Evolutionary conservation across 1,139 yeast genomes (phyloP).

Genomic region (Protomyces lactucae-debilis): DNA sequence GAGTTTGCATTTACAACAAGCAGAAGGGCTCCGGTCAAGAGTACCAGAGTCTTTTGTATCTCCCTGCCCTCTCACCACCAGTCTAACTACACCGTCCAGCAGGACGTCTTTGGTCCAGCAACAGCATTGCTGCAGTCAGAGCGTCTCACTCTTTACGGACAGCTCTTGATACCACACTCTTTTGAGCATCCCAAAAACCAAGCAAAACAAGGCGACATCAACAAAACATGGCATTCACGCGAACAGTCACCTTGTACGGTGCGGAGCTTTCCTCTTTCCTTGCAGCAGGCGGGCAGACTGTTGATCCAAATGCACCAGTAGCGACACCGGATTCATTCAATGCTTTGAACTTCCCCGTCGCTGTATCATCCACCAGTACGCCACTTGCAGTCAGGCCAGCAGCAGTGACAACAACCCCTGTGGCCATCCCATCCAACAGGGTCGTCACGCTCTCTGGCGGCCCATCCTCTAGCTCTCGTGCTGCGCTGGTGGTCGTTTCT

Average conservation of each 20-base stretch:
- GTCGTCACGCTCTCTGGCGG: not conserved
- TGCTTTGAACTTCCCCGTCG: not conserved
- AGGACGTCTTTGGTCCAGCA: not conserved
- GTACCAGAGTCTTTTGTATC: not conserved
- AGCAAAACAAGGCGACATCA: not conserved
- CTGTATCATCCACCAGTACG: not conserved
- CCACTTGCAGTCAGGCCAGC: conserved; percentile 9
- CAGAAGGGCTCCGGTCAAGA: not conserved
- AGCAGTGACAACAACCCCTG: not conserved
- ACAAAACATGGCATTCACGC: conserved; percentile 5
- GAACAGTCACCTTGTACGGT: conserved; percentile 21
- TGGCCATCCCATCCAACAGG: not conserved
- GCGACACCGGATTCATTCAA: not conserved
- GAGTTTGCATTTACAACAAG: not conserved
- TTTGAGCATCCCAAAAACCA: not conserved
- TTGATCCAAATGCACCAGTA: conserved; percentile 9
- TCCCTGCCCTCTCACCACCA: not conserved
- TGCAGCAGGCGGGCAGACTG: conserved; percentile 24
- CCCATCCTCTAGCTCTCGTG: not conserved
- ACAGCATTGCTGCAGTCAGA: not conserved
- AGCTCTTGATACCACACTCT: conserved; percentile 16
- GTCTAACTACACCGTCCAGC: not conserved
- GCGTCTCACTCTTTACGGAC: conserved; percentile 26
- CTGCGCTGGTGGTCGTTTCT: no score
- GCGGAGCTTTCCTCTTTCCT: conserved; percentile 19